Base-by-base conservation (phyloP, 2,329 filamentous ascomycete species). In the Ophiognomonia clavigignenti-juglandacearum region DNA sequence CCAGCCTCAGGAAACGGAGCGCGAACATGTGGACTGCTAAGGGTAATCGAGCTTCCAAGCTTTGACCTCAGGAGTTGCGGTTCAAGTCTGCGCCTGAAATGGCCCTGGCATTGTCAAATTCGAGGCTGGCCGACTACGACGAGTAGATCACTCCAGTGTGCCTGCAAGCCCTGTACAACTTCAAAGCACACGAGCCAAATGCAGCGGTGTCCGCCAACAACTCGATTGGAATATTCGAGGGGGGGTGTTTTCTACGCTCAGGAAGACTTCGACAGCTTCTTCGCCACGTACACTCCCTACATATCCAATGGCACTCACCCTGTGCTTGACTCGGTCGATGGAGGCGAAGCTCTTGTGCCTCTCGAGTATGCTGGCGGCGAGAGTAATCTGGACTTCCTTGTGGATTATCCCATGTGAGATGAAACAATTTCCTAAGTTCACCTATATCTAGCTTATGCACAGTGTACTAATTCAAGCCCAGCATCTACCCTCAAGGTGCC, bases 401-500 rank as follows among this genome's bases (percentile, higher is more conserved):
- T 47, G n/a, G 45, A 39, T 7, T 47, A 47, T 26, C 45, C 45
- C 3, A 47, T 47, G 45, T 47, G 34, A 43, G 45, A n/a, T 14
- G 14, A 16, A 11, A 2, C 14, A 9, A 1, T 16, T 19, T 24
- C 11, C 24, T 8, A 2, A 4, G 10, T 24, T 4, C 4, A 16
- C 32, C 6, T 16, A 16, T 14, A 11, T n/a, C 31, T 16, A 26
- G 13, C n/a, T 3, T 8, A 43, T 7, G 23, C 38, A 4, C 11
- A 14, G 4, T 27, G 19, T 23, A 35, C 39, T 39, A 7, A 38
- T n/a, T 11, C 1, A 4, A 5, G 4, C 19, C 14, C 20, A 47
- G 45, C 42, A 64, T 70, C 49, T 69, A 64, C 34, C 68, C 68
- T 6, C 66, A 69, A 43, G 64, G 57, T 14, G 57, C 59, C 6